Evolutionary conservation across 768 basidiomycete species (phyloP), one percentile per base, ranked within the genome.

Genomic region (Pleurotus platypus): DNA sequence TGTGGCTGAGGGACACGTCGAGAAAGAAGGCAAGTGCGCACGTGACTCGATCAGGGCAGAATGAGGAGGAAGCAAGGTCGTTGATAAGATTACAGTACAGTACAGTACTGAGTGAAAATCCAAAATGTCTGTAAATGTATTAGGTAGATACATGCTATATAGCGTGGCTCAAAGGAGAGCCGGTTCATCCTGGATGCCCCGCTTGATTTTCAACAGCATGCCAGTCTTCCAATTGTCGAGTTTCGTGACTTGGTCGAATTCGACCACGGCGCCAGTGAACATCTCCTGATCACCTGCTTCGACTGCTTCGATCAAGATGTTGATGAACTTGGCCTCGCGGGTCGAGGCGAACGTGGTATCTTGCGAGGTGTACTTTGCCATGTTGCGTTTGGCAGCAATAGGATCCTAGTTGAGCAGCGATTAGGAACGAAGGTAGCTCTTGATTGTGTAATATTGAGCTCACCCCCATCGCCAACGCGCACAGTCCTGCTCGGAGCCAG

Each of bases 141-240:
- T 35, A 35, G 9, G 8, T 35, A 35, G 30, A 8, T 35, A 35
- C 30, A 35, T 9, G 30, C 30, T 35, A 35, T 35, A 8, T 9
- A 35, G 8, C 30, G 8, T 9, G 42, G 42, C 8, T 51, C 66
- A 79, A 63, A 73, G 72, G 56, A 79, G 68, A 11, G 64, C 66
- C 15, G 63, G 67, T 61, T 78, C 76, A 2, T 73, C 73, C n/a
- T 88, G 79, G 48, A 94, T 83, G 18, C 77, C 76, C 68, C 82
- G 84, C 82, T 98, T 98, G 71, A 98, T 87, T 75, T 89, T 91
- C 66, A 98, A 75, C 67, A 99, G 70, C 50, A 99, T 87, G 26
- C 70, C 78, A 46, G 95, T 98, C 81, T 98, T 98, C 94, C 94
- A 97, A 70, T 89, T 90, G 69, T 98, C 96, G 67, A 99, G 73